phyloP scores from a whole-genome alignment of 2,329 filamentous ascomycete genomes.

The Trichoderma sp. region DNA sequence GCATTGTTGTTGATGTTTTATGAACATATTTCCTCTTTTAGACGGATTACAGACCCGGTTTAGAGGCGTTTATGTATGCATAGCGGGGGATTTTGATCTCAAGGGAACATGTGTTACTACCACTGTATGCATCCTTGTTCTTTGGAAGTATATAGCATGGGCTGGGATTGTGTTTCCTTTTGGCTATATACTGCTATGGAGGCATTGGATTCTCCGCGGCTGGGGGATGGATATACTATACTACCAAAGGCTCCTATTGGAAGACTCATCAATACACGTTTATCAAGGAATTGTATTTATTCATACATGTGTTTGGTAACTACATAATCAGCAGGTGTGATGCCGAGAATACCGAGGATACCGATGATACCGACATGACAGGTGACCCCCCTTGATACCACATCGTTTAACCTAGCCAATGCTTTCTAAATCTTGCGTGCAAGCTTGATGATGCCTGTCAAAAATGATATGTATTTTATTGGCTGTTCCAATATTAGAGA shows the following conservation, averaged over 20 bases:
- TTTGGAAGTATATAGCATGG: not conserved
- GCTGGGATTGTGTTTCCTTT: not conserved
- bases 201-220: not conserved
- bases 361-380: not conserved
- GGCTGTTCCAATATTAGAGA: not conserved
- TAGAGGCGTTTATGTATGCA: conserved; percentile 14
- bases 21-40: not conserved
- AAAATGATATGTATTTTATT: not conserved
- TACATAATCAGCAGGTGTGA: not conserved
- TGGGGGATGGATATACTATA: not conserved
- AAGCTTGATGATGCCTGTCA: not conserved
- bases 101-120: not conserved
- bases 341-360: not conserved
- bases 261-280: not conserved
- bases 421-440: too few relatives aligned
- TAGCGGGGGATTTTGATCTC: not conserved
- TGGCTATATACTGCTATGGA: not conserved
- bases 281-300: not conserved
- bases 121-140: not conserved
- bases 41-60: not conserved
- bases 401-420: too few relatives aligned
- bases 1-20: not conserved
- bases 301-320: not conserved
- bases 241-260: not conserved
- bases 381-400: not conserved